A percentile compares a stretch with the other conserved stretches of the same genome.
These are phyloP conservation scores for Neophaeococcomyces mojaviensis DNA, from an alignment of 2,329 filamentous ascomycete genomes.

Conservation along the genomic window DNA sequence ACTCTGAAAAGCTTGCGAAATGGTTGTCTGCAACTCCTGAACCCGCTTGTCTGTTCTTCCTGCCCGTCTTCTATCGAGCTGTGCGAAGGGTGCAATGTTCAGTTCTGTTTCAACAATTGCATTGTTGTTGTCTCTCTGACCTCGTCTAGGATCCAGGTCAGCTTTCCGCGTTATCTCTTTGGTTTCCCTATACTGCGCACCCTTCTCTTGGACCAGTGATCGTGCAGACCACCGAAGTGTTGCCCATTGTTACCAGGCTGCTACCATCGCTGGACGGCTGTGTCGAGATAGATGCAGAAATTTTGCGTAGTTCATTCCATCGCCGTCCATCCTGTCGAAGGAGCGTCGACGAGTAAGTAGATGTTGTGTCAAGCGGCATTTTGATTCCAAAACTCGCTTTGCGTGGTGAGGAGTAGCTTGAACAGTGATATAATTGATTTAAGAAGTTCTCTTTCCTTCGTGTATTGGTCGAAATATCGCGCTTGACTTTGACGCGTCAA, in stretches of 20 bases:
- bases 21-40: conserved; percentile 69
- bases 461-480: too few relatives aligned
- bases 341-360: conserved; percentile 79
- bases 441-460: too few relatives aligned
- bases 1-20: conserved; percentile 67
- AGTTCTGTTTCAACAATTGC: conserved; percentile 23
- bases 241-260: conserved; percentile 91
- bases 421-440: too few relatives aligned
- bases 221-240: conserved; percentile 93
- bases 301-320: conserved; percentile 92
- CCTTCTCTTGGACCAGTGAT: conserved; percentile 77
- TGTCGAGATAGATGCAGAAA: conserved; percentile 83
- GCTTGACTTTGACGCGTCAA: too few relatives aligned
- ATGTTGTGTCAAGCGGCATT: conserved; percentile 93
- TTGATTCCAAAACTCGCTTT: too few relatives aligned
- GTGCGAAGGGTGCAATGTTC: conserved; percentile 23
- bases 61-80: conserved; percentile 20
- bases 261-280: conserved; percentile 90
- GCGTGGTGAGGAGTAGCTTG: too few relatives aligned
- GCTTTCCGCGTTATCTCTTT: not conserved
- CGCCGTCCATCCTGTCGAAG: conserved; percentile 75
- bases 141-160: conserved; percentile 13
- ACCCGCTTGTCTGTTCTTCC: conserved; percentile 21
- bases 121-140: conserved; percentile 22
- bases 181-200: conserved; percentile 3